These are phyloP conservation scores for Colletotrichum orchidophilum DNA, from an alignment of 2,329 filamentous ascomycete species.

Conservation along the genomic window DNA sequence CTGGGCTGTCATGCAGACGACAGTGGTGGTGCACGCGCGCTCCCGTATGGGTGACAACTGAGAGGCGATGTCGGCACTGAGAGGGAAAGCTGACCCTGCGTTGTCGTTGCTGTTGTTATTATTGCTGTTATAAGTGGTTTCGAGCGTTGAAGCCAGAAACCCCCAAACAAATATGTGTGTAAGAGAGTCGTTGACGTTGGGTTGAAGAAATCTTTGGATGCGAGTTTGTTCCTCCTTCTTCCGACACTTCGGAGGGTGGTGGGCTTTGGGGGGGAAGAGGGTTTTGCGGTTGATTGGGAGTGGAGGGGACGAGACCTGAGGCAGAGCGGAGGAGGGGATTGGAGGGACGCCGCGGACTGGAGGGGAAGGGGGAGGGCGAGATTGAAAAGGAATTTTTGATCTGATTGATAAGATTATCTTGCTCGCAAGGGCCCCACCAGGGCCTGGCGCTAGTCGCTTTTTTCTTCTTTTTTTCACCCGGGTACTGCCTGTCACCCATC, in stretches of 20 bases:
- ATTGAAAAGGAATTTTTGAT: constrained; percentile 41
- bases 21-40: not conserved
- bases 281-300: not conserved
- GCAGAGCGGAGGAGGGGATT: constrained; percentile 32
- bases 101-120: too few relatives aligned
- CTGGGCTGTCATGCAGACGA: not conserved
- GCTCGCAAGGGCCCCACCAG: constrained; percentile 26
- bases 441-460: constrained; percentile 15
- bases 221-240: not conserved
- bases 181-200: not conserved
- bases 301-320: constrained; percentile 27
- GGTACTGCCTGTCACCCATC: not conserved
- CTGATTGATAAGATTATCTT: constrained; percentile 58
- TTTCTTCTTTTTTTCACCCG: not conserved
- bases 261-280: not conserved
- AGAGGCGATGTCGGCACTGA: not conserved
- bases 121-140: not conserved
- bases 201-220: not conserved
- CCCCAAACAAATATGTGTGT: too few relatives aligned
- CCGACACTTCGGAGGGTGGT: not conserved
- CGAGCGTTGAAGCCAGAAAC: not conserved
- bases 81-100: not conserved
- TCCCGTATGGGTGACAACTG: not conserved
- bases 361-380: constrained; percentile 1
- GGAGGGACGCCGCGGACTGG: constrained; percentile 33